Percentiles rank a stretch among this genome's conserved stretches.
Evolutionary conservation across 2,329 filamentous ascomycete genomes (phyloP).

Genomic region (Zasmidium cellare): DNA sequence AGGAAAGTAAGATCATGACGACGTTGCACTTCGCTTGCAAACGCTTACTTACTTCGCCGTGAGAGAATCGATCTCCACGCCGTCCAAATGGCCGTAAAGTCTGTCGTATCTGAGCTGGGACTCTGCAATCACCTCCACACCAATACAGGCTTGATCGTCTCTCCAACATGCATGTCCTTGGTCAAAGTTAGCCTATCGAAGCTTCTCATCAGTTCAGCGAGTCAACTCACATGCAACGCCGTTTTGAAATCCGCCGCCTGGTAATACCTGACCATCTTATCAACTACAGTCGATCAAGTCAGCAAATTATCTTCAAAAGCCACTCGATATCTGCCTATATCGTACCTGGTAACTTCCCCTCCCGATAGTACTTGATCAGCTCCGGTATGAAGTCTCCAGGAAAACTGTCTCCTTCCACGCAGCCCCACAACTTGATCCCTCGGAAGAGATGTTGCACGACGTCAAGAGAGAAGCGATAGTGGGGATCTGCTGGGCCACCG

Average conservation of each 20-base stretch:
- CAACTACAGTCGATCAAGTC: constrained; percentile 21
- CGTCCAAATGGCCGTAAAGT: no score
- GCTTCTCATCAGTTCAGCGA: not conserved
- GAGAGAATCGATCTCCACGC: no score
- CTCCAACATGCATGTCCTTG: constrained; percentile 38
- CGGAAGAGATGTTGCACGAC: constrained; percentile 42
- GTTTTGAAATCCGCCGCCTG: constrained; percentile 39
- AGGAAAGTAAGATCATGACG: no score
- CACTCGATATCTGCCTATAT: no score
- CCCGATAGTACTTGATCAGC: constrained; percentile 47
- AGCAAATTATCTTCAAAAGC: not conserved
- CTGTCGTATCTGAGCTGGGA: no score
- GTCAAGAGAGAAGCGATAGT: constrained; percentile 40
- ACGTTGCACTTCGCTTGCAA: no score
- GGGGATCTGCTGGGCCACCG: constrained; percentile 41
- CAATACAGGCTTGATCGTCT: constrained; percentile 41
- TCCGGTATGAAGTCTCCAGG: constrained; percentile 42
- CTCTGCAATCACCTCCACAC: constrained; percentile 34
- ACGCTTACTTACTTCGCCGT: no score
- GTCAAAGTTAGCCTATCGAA: not conserved
- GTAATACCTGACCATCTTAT: constrained; percentile 45
- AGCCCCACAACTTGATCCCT: constrained; percentile 47
- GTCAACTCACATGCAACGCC: constrained; percentile 29
- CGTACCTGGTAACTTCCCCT: constrained; percentile 42
- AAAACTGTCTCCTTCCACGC: constrained; percentile 44